phyloP scores from a whole-genome alignment of 441 rosid species.

The Biscutella laevigata region DNA sequence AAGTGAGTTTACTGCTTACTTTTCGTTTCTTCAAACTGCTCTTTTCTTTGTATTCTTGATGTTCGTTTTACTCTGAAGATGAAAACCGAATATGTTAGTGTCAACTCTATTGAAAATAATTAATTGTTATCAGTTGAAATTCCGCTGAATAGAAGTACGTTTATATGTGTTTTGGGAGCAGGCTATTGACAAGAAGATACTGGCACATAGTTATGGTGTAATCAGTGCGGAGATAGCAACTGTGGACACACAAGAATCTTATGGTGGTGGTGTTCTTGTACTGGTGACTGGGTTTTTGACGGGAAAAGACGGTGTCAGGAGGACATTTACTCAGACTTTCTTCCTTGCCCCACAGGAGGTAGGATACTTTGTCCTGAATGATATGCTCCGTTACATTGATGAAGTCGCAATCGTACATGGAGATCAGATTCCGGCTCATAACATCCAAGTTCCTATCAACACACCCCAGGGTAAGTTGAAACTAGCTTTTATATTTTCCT shows the following conservation, averaged over 20 bases:
- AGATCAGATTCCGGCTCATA: constrained; percentile 17
- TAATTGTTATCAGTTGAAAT: background rate
- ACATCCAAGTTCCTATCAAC: constrained; percentile 35
- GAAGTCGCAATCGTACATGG: constrained; percentile 28
- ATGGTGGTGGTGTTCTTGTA: constrained; percentile 80
- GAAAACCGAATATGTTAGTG: background rate
- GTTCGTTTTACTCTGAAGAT: background rate
- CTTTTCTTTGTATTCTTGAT: background rate
- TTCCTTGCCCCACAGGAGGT: constrained; percentile 92
- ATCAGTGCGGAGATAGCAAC: constrained; percentile 55
- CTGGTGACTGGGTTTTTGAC: constrained; percentile 75
- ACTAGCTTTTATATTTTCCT: background rate
- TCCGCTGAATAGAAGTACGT: background rate
- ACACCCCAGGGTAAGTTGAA: constrained; percentile 43
- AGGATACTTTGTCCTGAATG: constrained; percentile 85
- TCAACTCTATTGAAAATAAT: background rate
- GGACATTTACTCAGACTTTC: constrained; percentile 84
- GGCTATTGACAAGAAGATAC: constrained; percentile 70
- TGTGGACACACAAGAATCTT: constrained; percentile 65
- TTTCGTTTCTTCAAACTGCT: no score
- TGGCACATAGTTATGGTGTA: constrained; percentile 53
- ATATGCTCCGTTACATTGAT: constrained; percentile 65
- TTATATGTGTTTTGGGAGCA: constrained; percentile 27
- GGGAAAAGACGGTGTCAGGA: constrained; percentile 40
- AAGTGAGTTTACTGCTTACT: constrained; percentile 22